phyloP scores from a whole-genome alignment of 78 protist species.

The Cavenderia fasciculata region DNA sequence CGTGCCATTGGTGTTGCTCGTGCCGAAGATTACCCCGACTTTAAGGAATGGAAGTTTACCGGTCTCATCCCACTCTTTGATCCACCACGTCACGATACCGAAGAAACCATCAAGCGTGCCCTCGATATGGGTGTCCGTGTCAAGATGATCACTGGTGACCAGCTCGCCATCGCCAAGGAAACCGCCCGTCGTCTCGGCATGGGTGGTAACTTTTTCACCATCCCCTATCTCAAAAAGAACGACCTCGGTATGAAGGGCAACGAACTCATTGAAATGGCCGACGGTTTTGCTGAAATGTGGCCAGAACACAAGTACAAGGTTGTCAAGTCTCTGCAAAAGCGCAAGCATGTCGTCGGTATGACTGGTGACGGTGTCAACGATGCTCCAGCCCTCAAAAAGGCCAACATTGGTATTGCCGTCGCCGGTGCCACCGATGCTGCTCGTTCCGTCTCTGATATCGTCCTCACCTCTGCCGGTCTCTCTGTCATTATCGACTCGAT shows the following conservation, averaged over 20 bases:
- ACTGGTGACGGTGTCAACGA: slow-evolving; percentile 99
- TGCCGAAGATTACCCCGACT: slow-evolving; percentile 23
- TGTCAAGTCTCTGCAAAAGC: slow-evolving; percentile 85
- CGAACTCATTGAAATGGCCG: slow-evolving; percentile 84
- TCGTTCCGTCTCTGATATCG: slow-evolving; percentile 93
- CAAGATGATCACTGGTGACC: slow-evolving; percentile 97
- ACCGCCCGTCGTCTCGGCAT: slow-evolving; percentile 88
- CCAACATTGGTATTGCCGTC: slow-evolving; percentile 98
- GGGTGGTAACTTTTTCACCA: slow-evolving; percentile 69
- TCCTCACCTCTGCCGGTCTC: slow-evolving; percentile 90
- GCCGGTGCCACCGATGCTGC: slow-evolving; percentile 93
- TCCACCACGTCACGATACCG: slow-evolving; percentile 94
- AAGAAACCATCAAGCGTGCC: slow-evolving; percentile 79
- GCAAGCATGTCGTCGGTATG: slow-evolving; percentile 91
- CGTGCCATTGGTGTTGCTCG: slow-evolving; percentile 88
- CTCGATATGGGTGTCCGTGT: slow-evolving; percentile 88
- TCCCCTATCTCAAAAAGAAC: slow-evolving; percentile 66
- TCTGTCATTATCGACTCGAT: slow-evolving; percentile 90
- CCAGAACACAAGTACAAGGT: slow-evolving; percentile 95
- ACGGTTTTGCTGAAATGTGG: slow-evolving; percentile 92
- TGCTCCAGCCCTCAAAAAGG: slow-evolving; percentile 98
- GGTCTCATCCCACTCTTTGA: slow-evolving; percentile 92
- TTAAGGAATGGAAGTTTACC: slow-evolving; percentile 77
- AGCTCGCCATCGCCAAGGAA: slow-evolving; percentile 91
- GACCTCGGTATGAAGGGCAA: slow-evolving; percentile 49